Percentiles rank a stretch among this genome's conserved stretches.
Conservation (phyloP, 2,329 filamentous ascomycete genomes). For the Penicillium sp. region DNA sequence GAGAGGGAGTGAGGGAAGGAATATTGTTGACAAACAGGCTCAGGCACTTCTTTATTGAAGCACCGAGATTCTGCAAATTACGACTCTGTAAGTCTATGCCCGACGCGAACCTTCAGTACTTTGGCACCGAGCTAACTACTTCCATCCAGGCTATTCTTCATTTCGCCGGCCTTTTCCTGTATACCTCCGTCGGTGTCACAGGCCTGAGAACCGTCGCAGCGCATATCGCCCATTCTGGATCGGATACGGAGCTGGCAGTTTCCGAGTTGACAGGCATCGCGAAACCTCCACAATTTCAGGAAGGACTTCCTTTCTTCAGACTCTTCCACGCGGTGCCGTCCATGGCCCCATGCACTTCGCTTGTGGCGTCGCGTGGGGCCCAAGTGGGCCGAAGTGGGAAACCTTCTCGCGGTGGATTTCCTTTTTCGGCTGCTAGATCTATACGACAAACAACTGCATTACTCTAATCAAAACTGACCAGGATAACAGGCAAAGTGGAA, state of each 20-base stretch:
- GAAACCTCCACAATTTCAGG: background rate
- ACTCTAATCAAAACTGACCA: background rate
- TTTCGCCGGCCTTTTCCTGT: background rate
- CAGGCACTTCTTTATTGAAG: background rate
- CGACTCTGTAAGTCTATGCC: background rate
- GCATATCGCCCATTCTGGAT: background rate
- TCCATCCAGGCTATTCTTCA: background rate
- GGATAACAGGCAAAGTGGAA: too few species aligned
- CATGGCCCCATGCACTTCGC: background rate
- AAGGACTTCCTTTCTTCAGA: constrained; percentile 8
- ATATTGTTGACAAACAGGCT: background rate
- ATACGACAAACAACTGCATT: background rate
- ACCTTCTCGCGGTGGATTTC: constrained; percentile 23
- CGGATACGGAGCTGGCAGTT: constrained; percentile 17
- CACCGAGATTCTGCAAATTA: background rate
- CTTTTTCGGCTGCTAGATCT: constrained; percentile 13
- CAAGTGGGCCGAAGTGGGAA: constrained; percentile 10
- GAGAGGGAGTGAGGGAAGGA: background rate
- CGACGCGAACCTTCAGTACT: too few species aligned
- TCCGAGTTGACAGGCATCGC: constrained; percentile 6
- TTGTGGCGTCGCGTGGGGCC: constrained; percentile 6
- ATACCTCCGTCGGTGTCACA: background rate
- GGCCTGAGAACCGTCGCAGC: background rate
- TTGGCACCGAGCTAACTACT: too few species aligned
- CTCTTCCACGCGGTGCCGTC: background rate